Conservation (phyloP, 2,329 filamentous ascomycete genomes). For the Botrytis cinerea region DNA sequence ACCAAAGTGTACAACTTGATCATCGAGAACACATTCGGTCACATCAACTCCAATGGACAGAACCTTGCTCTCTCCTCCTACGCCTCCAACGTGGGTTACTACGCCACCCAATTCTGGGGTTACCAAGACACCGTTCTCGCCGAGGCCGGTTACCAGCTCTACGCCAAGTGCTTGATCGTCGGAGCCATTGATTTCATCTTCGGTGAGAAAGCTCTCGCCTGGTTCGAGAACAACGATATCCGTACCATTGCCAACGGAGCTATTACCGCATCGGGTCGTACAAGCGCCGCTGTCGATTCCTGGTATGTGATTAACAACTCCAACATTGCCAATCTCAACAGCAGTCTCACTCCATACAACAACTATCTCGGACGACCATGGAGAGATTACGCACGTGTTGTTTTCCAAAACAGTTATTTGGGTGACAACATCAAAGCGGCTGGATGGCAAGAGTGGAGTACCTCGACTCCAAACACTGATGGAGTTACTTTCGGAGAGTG, state of each 20-base stretch:
- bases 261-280: slow-evolving; percentile 50
- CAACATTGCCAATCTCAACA: slow-evolving; percentile 47
- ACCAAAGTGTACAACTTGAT: slow-evolving; percentile 62
- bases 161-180: slow-evolving; percentile 56
- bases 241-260: slow-evolving; percentile 51
- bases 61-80: slow-evolving; percentile 56
- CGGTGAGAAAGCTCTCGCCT: slow-evolving; percentile 52
- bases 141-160: slow-evolving; percentile 55
- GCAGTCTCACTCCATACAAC: slow-evolving; percentile 44
- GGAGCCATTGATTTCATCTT: slow-evolving; percentile 63
- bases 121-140: slow-evolving; percentile 57
- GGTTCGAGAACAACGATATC: slow-evolving; percentile 49
- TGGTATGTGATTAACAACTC: slow-evolving; percentile 59
- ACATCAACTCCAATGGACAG: slow-evolving; percentile 47
- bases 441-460: slow-evolving; percentile 55
- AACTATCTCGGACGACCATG: slow-evolving; percentile 57
- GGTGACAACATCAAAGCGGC: slow-evolving; percentile 50
- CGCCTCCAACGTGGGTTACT: slow-evolving; percentile 56
- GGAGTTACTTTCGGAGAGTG: slow-evolving; percentile 8
- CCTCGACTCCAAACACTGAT: slow-evolving; percentile 31
- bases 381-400: slow-evolving; percentile 51
- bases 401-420: slow-evolving; percentile 52
- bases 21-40: slow-evolving; percentile 42
- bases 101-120: slow-evolving; percentile 56
- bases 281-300: slow-evolving; percentile 42